Percentiles rank a stretch among this genome's conserved stretches.
Evolutionary conservation across 192 early-diverging fungal species (phyloP).

Genomic region (Pilobolus umbonatus): DNA sequence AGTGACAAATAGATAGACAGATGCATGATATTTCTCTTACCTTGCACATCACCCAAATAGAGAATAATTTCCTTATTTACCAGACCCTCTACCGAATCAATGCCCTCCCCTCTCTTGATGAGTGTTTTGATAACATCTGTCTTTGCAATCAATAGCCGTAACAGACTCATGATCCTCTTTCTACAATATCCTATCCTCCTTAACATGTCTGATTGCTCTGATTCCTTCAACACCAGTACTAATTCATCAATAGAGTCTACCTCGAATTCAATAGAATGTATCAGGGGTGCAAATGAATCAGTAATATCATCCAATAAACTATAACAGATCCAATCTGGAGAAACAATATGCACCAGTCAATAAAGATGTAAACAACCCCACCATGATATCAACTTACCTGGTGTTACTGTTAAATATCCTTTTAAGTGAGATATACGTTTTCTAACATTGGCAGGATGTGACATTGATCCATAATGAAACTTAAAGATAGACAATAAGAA

Average conservation of each 20-base stretch:
- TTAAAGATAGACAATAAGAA: slow-evolving; percentile 20
- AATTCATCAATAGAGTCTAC: slow-evolving; percentile 95
- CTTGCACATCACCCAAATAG: slow-evolving; percentile 76
- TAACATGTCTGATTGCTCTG: slow-evolving; percentile 80
- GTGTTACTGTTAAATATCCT: slow-evolving; percentile 79
- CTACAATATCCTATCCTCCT: slow-evolving; percentile 68
- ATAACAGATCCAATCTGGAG: slow-evolving; percentile 96
- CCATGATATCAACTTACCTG: slow-evolving; percentile 42
- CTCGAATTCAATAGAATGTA: slow-evolving; percentile 86
- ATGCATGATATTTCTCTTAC: slow-evolving; percentile 7
- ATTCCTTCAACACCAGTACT: slow-evolving; percentile 87
- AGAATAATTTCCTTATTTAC: slow-evolving; percentile 50
- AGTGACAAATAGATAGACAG: background rate
- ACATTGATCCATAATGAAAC: slow-evolving; percentile 77
- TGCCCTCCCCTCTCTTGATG: slow-evolving; percentile 56
- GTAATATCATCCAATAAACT: slow-evolving; percentile 94
- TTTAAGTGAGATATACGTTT: slow-evolving; percentile 80
- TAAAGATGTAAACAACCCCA: background rate
- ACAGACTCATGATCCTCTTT: slow-evolving; percentile 65
- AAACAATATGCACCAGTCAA: background rate
- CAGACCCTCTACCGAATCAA: background rate
- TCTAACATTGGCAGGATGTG: slow-evolving; percentile 82
- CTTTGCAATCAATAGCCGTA: slow-evolving; percentile 66
- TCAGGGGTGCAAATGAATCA: slow-evolving; percentile 84
- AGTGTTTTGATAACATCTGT: slow-evolving; percentile 71